Evolutionary conservation across 176 grass and related monocot species (phyloP).

Genomic region (Rhynchospora breviuscula): DNA sequence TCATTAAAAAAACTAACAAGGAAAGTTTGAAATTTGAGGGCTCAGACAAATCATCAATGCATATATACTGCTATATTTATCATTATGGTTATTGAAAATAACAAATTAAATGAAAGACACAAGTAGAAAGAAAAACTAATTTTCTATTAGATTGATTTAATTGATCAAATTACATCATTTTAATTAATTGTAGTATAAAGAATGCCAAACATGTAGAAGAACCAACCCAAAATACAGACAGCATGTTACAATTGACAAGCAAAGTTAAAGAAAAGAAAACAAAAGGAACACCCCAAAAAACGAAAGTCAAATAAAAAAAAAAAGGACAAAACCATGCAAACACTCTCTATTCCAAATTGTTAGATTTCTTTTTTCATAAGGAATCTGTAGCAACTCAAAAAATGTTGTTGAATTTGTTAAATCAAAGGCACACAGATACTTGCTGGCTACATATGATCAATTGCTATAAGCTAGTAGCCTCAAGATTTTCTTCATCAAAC

Average conservation of each 20-base stretch:
- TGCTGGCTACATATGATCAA: background rate
- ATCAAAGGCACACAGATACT: background rate
- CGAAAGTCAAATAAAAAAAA: no score
- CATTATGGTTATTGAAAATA: background rate
- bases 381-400: background rate
- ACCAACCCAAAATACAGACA: conserved; percentile 8
- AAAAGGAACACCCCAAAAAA: background rate
- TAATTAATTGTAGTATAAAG: background rate
- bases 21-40: no score
- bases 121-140: background rate
- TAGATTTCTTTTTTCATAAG: conserved; percentile 9
- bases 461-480: conserved; percentile 2
- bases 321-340: conserved; percentile 8
- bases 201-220: conserved; percentile 18
- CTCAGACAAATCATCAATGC: no score
- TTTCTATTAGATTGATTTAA: background rate
- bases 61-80: no score
- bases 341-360: background rate
- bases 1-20: no score
- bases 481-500: conserved; percentile 52
- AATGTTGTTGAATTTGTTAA: background rate
- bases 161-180: conserved; percentile 14
- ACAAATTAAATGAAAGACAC: background rate
- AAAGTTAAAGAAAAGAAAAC: background rate
- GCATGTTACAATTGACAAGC: conserved; percentile 2